Evolutionary conservation across 2,329 filamentous ascomycete genomes (phyloP).

Genomic region (Tolypocladium album): DNA sequence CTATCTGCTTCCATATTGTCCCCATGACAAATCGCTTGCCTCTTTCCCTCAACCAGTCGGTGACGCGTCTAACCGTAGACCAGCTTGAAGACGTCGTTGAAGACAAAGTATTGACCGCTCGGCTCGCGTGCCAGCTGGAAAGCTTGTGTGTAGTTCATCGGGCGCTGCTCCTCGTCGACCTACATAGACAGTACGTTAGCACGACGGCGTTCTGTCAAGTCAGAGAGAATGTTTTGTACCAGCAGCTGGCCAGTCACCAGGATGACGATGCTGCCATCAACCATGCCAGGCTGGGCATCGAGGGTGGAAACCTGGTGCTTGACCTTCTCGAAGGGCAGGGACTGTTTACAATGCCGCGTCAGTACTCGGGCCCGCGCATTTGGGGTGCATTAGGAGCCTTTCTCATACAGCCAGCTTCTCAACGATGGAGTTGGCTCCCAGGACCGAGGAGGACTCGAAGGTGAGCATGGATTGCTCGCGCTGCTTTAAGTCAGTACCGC

Average conservation of each 20-base stretch:
- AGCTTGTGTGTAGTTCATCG: constrained; percentile 83
- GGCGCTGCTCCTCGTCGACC: constrained; percentile 77
- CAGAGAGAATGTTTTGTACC: constrained; percentile 38
- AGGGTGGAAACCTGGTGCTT: constrained; percentile 66
- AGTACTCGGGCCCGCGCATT: neutral
- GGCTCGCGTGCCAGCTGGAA: constrained; percentile 73
- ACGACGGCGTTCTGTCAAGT: neutral
- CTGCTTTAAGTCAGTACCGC: constrained; percentile 32
- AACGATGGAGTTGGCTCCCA: constrained; percentile 56
- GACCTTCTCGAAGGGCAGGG: constrained; percentile 71
- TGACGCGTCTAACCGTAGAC: constrained; percentile 47
- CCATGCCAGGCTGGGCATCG: constrained; percentile 69
- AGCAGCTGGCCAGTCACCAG: constrained; percentile 78
- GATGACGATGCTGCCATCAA: constrained; percentile 63
- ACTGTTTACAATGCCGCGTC: constrained; percentile 33
- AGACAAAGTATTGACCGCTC: constrained; percentile 66
- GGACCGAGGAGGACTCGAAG: constrained; percentile 63
- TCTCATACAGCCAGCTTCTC: constrained; percentile 68
- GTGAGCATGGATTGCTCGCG: constrained; percentile 83
- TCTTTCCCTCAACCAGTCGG: neutral
- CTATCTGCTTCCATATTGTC: neutral
- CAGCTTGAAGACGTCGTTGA: constrained; percentile 92
- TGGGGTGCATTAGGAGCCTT: neutral
- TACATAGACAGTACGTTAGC: constrained; percentile 22
- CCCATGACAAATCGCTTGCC: neutral